These are phyloP conservation scores for Cadophora sp. DNA, from an alignment of 2,329 filamentous ascomycete species.

Conservation along the genomic window DNA sequence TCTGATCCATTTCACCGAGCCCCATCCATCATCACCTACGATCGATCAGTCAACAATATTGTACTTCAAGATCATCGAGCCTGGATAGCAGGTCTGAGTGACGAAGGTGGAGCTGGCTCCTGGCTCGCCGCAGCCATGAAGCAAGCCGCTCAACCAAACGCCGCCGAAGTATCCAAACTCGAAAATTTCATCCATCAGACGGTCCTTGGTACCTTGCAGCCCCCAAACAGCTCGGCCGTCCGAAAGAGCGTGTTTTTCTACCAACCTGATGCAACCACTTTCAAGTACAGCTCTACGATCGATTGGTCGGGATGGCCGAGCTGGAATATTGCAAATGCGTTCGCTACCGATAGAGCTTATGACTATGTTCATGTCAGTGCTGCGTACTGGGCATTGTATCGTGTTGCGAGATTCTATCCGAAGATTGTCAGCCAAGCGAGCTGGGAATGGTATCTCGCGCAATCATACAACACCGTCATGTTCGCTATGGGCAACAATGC, in stretches of 20 bases:
- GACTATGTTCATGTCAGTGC: slow-evolving; percentile 64
- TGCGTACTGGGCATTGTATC: slow-evolving; percentile 64
- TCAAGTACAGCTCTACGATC: slow-evolving; percentile 51
- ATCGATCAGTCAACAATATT: slow-evolving; percentile 53
- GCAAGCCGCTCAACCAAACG: slow-evolving; percentile 57
- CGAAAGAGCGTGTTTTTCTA: slow-evolving; percentile 65
- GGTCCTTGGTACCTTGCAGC: slow-evolving; percentile 57
- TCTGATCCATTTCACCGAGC: slow-evolving; percentile 61
- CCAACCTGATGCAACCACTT: slow-evolving; percentile 53
- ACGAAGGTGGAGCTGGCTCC: slow-evolving; percentile 64
- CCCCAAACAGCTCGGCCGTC: slow-evolving; percentile 53
- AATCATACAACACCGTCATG: slow-evolving; percentile 59
- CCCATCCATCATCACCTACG: slow-evolving; percentile 63
- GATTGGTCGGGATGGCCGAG: slow-evolving; percentile 59
- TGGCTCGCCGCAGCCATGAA: slow-evolving; percentile 63
- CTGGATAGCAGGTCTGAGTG: slow-evolving; percentile 66
- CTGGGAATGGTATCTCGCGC: slow-evolving; percentile 62
- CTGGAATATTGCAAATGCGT: slow-evolving; percentile 56
- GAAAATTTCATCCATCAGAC: slow-evolving; percentile 61
- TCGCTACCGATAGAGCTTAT: slow-evolving; percentile 59
- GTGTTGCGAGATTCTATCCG: slow-evolving; percentile 58
- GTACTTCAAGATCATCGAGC: slow-evolving; percentile 57
- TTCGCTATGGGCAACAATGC: slow-evolving; percentile 45
- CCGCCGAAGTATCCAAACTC: slow-evolving; percentile 57
- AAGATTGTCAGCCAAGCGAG: slow-evolving; percentile 49